These are phyloP conservation scores for Picea sitchensis DNA, from an alignment of 75 land plant species.

Conservation along the genomic window DNA sequence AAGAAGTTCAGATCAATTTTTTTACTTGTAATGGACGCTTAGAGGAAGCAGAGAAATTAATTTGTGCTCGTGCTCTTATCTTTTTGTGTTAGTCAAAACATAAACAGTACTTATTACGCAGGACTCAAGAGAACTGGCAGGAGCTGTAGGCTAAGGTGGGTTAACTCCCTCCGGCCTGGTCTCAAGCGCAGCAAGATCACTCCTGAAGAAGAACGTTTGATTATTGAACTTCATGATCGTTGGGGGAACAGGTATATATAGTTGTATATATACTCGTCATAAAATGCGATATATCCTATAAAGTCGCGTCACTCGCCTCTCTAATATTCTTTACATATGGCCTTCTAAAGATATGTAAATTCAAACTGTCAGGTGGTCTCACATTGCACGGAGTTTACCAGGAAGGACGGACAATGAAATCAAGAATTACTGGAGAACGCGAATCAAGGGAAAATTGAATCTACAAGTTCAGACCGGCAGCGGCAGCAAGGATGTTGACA, in stretches of 20 bases:
- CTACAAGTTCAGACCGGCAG: too few species aligned
- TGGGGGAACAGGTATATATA: conserved; percentile 43
- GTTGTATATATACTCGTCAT: background rate
- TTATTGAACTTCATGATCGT: conserved; percentile 43
- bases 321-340: too few species aligned
- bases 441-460: conserved; percentile 17
- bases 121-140: conserved; percentile 56
- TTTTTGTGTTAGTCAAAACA: too few species aligned
- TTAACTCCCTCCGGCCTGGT: conserved; percentile 52
- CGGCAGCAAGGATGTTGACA: too few species aligned
- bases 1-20: too few species aligned
- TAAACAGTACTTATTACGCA: background rate
- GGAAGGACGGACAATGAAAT: conserved; percentile 65
- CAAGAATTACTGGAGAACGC: conserved; percentile 56
- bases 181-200: conserved; percentile 55
- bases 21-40: too few species aligned
- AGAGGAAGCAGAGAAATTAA: too few species aligned
- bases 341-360: too few species aligned
- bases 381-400: conserved; percentile 38
- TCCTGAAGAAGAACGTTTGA: conserved; percentile 51
- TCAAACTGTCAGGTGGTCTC: conserved; percentile 35
- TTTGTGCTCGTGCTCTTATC: too few species aligned
- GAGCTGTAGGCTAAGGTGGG: conserved; percentile 71
- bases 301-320: too few species aligned
- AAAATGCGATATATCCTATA: too few species aligned